Conservation (phyloP, 2,329 filamentous ascomycete genomes). For the Scytalidium sp. region DNA sequence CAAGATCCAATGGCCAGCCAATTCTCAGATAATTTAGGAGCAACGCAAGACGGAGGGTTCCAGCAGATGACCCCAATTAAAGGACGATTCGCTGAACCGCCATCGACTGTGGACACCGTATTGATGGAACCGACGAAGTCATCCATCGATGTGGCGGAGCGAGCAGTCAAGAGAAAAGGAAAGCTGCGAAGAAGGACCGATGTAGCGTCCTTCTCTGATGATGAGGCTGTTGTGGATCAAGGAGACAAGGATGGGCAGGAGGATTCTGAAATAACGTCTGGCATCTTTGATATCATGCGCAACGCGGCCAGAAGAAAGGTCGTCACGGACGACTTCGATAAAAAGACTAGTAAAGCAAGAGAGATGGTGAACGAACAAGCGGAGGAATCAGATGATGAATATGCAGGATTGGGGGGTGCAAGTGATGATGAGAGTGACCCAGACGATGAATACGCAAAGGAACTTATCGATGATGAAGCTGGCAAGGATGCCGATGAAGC, state of each 20-base stretch:
- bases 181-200: conserved; percentile 47
- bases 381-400: conserved; percentile 97
- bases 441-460: conserved; percentile 69
- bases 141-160: conserved; percentile 49
- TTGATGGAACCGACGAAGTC: conserved; percentile 36
- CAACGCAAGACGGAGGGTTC: conserved; percentile 80
- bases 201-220: conserved; percentile 38
- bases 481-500: conserved; percentile 76
- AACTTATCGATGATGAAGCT: conserved; percentile 87
- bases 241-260: conserved; percentile 24
- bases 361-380: conserved; percentile 90
- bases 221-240: conserved; percentile 21
- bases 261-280: conserved; percentile 33
- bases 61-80: conserved; percentile 69
- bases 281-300: conserved; percentile 55
- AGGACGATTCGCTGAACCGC: conserved; percentile 59
- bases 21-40: conserved; percentile 66
- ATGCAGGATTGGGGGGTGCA: conserved; percentile 85
- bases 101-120: conserved; percentile 71
- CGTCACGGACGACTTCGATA: conserved; percentile 62
- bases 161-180: conserved; percentile 61
- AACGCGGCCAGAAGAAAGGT: conserved; percentile 59
- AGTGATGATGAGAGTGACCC: conserved; percentile 85
- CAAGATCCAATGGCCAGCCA: conserved; percentile 50
- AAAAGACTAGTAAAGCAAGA: conserved; percentile 82